Evolutionary conservation across 208 protist genomes (phyloP), one percentile per base, ranked within the genome.

Genomic region (Trypanosoma melophagium): DNA sequence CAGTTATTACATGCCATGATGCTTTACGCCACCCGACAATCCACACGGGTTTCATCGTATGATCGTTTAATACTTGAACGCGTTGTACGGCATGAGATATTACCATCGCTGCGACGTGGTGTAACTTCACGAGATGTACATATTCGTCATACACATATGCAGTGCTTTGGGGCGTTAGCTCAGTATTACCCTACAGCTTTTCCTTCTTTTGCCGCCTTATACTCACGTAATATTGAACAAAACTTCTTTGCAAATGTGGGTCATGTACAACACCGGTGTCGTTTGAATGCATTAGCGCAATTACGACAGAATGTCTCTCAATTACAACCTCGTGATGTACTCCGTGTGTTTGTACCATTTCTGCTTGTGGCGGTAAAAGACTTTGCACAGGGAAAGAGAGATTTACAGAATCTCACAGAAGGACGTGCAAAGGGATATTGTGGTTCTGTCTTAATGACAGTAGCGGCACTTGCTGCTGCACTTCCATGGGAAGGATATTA

Each of bases 401-500:
- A 84, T 47, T 74, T 88, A 61, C 75, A 83, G 24, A 94, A 94
- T 72, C 49, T 93, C 52, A 92, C 86, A 17, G 91, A 96, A 63
- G 84, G 86, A 13, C 74, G 80, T 28, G 86, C 86, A n/a, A 87
- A 84, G 53, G 91, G 91, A 17, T 94, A 96, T 71, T 89, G 79
- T 54, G 88, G 92, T 42, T 84, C 87, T 24, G 77, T 93, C 13
- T 77, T 96, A 45, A 68, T 72, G 49, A 96, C 91, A 17, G 64
- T 96, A 45, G 81, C 85, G 62, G 28, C 79, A 31, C 71, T 96
- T 54, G 76, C 85, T 5, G 77, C 68, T 24, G 60, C 80, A 3
- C 74, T 97, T 69, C 88, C 92, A 60, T 97, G 92, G 92, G 83
- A 84, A 60, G 87, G 83, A 28, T 97, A 97, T 74, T 83, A 96